phyloP scores from a whole-genome alignment of 2,329 filamentous ascomycete genomes.

The Paracamarosporium sp. region DNA sequence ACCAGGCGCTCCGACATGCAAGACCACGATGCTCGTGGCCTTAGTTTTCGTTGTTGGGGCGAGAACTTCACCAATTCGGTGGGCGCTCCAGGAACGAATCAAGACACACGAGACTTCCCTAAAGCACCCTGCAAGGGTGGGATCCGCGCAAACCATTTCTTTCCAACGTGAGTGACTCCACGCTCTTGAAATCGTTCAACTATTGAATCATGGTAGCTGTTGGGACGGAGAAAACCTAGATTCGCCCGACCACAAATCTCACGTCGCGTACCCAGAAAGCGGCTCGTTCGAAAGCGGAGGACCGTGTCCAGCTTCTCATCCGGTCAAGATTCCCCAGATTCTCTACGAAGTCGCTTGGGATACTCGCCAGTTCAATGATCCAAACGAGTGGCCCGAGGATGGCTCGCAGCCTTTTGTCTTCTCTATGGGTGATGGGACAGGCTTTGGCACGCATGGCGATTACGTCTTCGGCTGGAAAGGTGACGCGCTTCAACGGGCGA shows the following conservation, averaged over 20 bases:
- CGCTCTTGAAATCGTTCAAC: too few relatives aligned
- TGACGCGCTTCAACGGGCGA: constrained; percentile 17
- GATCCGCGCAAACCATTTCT: too few relatives aligned
- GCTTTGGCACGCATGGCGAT: constrained; percentile 21
- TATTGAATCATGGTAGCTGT: too few relatives aligned
- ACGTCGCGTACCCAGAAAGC: constrained; percentile 65
- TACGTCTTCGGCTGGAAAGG: constrained; percentile 21
- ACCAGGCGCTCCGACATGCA: too few relatives aligned
- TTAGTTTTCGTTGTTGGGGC: too few relatives aligned
- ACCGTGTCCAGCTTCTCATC: constrained; percentile 18
- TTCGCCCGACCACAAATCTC: background rate
- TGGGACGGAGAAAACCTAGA: too few relatives aligned
- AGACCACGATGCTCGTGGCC: too few relatives aligned
- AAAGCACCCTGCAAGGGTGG: too few relatives aligned
- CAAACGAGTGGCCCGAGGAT: constrained; percentile 19
- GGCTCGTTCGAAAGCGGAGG: constrained; percentile 29
- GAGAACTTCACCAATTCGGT: too few relatives aligned
- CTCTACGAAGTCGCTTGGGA: constrained; percentile 25
- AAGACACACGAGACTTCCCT: too few relatives aligned
- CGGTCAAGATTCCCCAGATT: constrained; percentile 22
- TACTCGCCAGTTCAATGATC: constrained; percentile 21
- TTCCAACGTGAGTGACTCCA: too few relatives aligned
- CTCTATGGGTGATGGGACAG: constrained; percentile 18
- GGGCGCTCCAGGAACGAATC: too few relatives aligned
- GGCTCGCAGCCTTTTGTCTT: constrained; percentile 27